A percentile compares a stretch with the other conserved stretches of the same genome.
These are phyloP conservation scores for Yueomyces sp. DNA, from an alignment of 1,139 yeast genomes.

Conservation along the genomic window DNA sequence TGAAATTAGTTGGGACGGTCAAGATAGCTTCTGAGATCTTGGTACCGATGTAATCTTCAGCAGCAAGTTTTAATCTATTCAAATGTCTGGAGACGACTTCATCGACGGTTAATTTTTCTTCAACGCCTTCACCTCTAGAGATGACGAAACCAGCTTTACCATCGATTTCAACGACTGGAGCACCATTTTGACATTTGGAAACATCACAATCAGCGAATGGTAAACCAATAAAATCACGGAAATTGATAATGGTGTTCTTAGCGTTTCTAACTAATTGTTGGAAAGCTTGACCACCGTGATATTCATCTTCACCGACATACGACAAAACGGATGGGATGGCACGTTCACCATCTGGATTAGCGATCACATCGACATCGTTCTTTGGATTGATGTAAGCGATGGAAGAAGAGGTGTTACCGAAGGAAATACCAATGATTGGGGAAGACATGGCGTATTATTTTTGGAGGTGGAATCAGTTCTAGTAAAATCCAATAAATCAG, in stretches of 20 bases:
- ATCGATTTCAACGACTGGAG: conserved; percentile 60
- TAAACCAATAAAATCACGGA: conserved; percentile 86
- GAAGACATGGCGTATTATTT: conserved; percentile 23
- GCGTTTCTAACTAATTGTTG: conserved; percentile 90
- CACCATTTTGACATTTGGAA: conserved; percentile 21
- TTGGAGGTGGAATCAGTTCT: background rate
- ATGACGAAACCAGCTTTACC: conserved; percentile 65
- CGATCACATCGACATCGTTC: conserved; percentile 92
- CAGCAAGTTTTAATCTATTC: conserved; percentile 71
- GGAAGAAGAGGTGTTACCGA: conserved; percentile 93
- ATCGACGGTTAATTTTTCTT: conserved; percentile 46
- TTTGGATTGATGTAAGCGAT: conserved; percentile 71
- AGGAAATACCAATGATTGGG: conserved; percentile 79
- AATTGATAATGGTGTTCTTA: conserved; percentile 72
- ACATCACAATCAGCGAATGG: conserved; percentile 54
- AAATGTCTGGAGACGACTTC: conserved; percentile 80
- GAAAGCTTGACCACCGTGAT: conserved; percentile 93
- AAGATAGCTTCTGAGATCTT: conserved; percentile 72
- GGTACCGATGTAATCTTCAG: conserved; percentile 84
- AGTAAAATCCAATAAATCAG: background rate
- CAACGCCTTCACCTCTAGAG: conserved; percentile 30
- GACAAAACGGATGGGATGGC: conserved; percentile 87
- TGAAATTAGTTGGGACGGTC: conserved; percentile 84
- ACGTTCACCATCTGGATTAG: conserved; percentile 99
- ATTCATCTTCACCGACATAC: conserved; percentile 88